Percentiles rank a stretch among this genome's conserved stretches.
Evolutionary conservation across 2,329 filamentous ascomycete genomes (phyloP).

Genomic region (Neonectria coccinea): DNA sequence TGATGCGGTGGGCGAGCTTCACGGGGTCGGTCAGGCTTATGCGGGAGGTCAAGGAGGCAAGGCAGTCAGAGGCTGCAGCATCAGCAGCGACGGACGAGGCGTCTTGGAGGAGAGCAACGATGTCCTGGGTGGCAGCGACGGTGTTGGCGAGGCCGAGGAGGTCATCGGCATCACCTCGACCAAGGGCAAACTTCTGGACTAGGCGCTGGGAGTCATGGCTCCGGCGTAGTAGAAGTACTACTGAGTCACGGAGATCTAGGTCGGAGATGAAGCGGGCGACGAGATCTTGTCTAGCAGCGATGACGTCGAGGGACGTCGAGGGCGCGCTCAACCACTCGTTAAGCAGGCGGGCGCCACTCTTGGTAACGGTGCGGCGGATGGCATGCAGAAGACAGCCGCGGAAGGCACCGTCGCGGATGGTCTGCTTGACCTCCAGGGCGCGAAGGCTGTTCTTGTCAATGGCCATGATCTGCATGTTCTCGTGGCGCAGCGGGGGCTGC

Average conservation of each 20-base stretch:
- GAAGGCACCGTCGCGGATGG: slow-evolving; percentile 81
- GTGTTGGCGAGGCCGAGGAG: slow-evolving; percentile 86
- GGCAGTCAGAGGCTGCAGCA: slow-evolving; percentile 48
- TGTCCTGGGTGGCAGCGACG: slow-evolving; percentile 77
- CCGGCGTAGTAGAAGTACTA: slow-evolving; percentile 75
- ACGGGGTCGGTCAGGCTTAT: slow-evolving; percentile 76
- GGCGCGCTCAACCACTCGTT: slow-evolving; percentile 89
- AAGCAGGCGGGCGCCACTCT: slow-evolving; percentile 86
- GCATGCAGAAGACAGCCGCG: slow-evolving; percentile 90
- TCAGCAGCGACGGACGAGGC: slow-evolving; percentile 28
- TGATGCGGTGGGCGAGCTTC: slow-evolving; percentile 77
- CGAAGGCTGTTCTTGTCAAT: slow-evolving; percentile 94
- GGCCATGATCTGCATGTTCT: slow-evolving; percentile 81
- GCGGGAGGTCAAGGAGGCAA: slow-evolving; percentile 62
- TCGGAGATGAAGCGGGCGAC: slow-evolving; percentile 80
- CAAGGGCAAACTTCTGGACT: slow-evolving; percentile 93
- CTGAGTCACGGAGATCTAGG: slow-evolving; percentile 74
- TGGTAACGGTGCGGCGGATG: slow-evolving; percentile 90
- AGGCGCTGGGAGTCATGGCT: slow-evolving; percentile 90
- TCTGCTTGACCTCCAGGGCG: slow-evolving; percentile 88
- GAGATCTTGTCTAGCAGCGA: slow-evolving; percentile 83
- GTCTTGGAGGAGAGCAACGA: slow-evolving; percentile 62
- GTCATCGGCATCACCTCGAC: slow-evolving; percentile 92
- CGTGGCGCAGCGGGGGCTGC: slow-evolving; percentile 82
- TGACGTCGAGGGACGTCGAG: slow-evolving; percentile 85